Conservation (phyloP, 768 basidiomycete genomes). For the Pisolithus microcarpus region DNA sequence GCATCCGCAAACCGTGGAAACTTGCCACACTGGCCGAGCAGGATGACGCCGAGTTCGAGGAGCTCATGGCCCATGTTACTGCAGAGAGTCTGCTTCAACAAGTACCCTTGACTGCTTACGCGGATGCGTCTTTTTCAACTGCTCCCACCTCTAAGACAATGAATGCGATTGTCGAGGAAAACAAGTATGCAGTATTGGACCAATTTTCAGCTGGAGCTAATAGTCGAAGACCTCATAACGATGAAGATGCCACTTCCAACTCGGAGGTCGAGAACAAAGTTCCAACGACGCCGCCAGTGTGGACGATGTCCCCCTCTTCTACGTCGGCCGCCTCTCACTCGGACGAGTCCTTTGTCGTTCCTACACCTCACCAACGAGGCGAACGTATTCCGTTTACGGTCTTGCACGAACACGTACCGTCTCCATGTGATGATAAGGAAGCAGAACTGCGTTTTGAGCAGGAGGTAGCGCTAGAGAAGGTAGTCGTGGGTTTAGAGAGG, state of each 20-base stretch:
- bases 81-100: not conserved
- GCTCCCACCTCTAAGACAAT: too few relatives aligned
- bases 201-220: constrained; percentile 12
- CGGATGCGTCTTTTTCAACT: too few relatives aligned
- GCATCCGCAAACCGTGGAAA: constrained; percentile 22
- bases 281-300: constrained; percentile 4
- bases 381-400: not conserved
- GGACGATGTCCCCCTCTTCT: constrained; percentile 7
- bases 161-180: not conserved
- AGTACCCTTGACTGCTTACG: not conserved
- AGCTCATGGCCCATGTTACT: not conserved
- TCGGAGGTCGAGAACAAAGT: constrained; percentile 1
- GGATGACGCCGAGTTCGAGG: constrained; percentile 17
- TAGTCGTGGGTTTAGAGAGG: constrained; percentile 3
- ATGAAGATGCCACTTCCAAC: not conserved
- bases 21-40: constrained; percentile 22
- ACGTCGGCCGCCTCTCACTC: constrained; percentile 4
- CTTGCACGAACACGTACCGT: not conserved
- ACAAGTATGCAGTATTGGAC: constrained; percentile 14
- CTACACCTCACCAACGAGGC: not conserved
- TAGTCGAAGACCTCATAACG: not conserved
- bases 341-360: constrained; percentile 3
- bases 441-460: too few relatives aligned
- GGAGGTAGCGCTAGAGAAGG: not conserved
- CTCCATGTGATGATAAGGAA: not conserved